Evolutionary conservation across 192 early-diverging fungal species (phyloP).

Genomic region (Chytriomyces sp.): DNA sequence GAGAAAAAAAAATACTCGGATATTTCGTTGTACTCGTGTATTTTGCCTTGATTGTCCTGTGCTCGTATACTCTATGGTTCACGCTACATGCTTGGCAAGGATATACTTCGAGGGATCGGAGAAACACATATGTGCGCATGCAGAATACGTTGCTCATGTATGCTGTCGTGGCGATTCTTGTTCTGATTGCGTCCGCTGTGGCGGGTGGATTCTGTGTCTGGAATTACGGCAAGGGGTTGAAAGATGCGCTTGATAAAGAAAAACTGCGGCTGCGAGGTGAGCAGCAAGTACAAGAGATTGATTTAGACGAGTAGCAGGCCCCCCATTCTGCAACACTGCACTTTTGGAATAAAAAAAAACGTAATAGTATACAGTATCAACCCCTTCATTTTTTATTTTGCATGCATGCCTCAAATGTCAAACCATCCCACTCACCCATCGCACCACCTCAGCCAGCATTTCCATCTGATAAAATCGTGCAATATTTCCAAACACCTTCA

Average conservation of each 20-base stretch:
- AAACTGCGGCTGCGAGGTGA: slow-evolving; percentile 1
- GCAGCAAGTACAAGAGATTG: not conserved
- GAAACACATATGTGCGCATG: not conserved
- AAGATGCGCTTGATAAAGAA: slow-evolving; percentile 11
- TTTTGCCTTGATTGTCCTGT: slow-evolving; percentile 1
- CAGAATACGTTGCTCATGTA: slow-evolving; percentile 20
- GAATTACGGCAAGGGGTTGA: slow-evolving; percentile 16
- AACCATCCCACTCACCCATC: slow-evolving; percentile 45
- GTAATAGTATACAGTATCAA: too few species aligned
- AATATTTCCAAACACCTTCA: slow-evolving; percentile 69
- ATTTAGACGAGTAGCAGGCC: slow-evolving; percentile 5
- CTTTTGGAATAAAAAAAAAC: too few species aligned
- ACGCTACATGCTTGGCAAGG: not conserved
- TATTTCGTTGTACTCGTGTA: not conserved
- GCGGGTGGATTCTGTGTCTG: not conserved
- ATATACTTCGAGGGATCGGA: not conserved
- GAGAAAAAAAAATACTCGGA: slow-evolving; percentile 22
- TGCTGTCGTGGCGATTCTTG: not conserved
- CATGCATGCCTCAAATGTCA: too few species aligned
- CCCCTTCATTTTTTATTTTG: too few species aligned
- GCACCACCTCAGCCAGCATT: slow-evolving; percentile 62
- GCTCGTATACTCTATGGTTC: slow-evolving; percentile 4
- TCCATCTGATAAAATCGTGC: slow-evolving; percentile 62
- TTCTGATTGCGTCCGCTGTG: not conserved
- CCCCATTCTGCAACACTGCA: too few species aligned